phyloP scores from a whole-genome alignment of 2,329 filamentous ascomycete genomes.

The Tolypocladium sp. region DNA sequence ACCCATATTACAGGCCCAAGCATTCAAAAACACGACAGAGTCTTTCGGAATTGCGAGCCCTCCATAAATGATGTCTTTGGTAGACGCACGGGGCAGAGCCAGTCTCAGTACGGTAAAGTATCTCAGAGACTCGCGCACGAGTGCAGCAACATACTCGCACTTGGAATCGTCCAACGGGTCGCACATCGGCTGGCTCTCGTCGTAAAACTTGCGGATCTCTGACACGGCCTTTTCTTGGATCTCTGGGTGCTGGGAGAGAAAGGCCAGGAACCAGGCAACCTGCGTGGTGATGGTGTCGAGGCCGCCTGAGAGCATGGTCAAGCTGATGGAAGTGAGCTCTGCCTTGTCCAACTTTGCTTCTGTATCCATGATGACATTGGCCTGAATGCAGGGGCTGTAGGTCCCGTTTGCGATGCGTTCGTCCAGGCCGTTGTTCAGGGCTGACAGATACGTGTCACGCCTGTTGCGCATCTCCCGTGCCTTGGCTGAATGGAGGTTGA shows the following conservation, averaged over 20 bases:
- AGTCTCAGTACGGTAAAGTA: constrained; percentile 56
- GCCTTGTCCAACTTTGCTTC: constrained; percentile 53
- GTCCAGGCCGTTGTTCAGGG: constrained; percentile 49
- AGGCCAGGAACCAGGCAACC: constrained; percentile 54
- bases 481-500: constrained; percentile 47
- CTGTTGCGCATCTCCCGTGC: constrained; percentile 51
- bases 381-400: constrained; percentile 57
- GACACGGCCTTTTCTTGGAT: constrained; percentile 50
- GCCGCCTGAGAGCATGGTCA: constrained; percentile 61
- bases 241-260: constrained; percentile 49
- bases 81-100: constrained; percentile 50
- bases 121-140: constrained; percentile 53
- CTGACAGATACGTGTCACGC: constrained; percentile 50
- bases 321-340: constrained; percentile 55
- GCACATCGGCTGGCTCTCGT: constrained; percentile 44
- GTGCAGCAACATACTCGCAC: constrained; percentile 52
- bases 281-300: constrained; percentile 59
- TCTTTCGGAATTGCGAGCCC: constrained; percentile 50
- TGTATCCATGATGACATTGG: constrained; percentile 55
- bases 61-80: constrained; percentile 49
- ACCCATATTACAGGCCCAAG: constrained; percentile 63
- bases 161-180: constrained; percentile 54
- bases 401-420: constrained; percentile 51
- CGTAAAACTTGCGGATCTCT: constrained; percentile 47
- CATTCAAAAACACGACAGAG: constrained; percentile 56